These are phyloP conservation scores for Botrytis galanthina DNA, from an alignment of 2,329 filamentous ascomycete species.

Conservation along the genomic window DNA sequence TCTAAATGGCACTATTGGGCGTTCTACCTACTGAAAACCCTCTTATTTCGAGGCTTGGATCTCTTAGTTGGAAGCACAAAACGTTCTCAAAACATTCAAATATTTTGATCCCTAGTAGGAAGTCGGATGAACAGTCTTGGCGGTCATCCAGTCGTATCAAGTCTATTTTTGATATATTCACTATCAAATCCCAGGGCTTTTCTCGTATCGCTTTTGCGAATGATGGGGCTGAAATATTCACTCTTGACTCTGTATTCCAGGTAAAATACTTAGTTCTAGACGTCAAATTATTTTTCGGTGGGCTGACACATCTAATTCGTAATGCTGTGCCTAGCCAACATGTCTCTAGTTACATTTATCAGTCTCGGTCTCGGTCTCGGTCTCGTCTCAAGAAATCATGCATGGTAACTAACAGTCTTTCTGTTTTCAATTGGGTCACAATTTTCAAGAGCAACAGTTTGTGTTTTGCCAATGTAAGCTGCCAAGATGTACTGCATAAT, in stretches of 20 bases:
- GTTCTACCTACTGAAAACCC: background rate
- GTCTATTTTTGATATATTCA: background rate
- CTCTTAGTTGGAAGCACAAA: background rate
- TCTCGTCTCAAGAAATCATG: background rate
- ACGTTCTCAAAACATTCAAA: background rate
- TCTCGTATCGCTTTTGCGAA: background rate
- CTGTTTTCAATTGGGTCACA: background rate
- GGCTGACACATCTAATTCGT: background rate
- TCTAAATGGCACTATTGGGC: background rate
- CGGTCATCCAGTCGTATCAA: background rate
- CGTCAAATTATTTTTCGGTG: background rate
- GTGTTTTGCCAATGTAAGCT: background rate
- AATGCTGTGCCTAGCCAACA: background rate
- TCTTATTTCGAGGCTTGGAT: background rate
- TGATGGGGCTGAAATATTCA: background rate
- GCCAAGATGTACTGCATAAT: background rate
- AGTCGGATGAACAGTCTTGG: background rate
- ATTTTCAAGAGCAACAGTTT: background rate
- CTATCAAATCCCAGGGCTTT: background rate
- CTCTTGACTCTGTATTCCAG: background rate
- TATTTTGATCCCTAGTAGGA: background rate
- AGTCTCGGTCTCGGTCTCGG: background rate
- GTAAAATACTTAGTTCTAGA: rapidly evolving
- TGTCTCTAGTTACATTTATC: background rate
- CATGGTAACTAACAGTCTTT: background rate